These are phyloP conservation scores for Ceratocystis harringtonii DNA, from an alignment of 2,329 filamentous ascomycete genomes.

Conservation along the genomic window DNA sequence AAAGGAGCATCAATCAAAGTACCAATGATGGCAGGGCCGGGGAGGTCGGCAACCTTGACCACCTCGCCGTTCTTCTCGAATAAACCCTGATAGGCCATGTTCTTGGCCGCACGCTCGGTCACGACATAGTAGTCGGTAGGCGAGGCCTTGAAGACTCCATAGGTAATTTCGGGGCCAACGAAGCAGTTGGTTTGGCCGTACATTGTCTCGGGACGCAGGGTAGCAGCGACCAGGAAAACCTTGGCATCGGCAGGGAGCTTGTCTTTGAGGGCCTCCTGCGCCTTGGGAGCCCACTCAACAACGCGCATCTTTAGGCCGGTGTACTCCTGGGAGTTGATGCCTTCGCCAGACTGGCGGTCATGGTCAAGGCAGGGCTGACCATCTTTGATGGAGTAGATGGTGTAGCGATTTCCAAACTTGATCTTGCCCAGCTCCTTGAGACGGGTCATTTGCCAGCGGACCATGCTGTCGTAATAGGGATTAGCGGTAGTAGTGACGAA, in stretches of 20 bases:
- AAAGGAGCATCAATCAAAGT: conserved; percentile 83
- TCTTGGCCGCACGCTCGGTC: conserved; percentile 73
- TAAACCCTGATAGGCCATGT: conserved; percentile 90
- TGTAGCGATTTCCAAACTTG: conserved; percentile 84
- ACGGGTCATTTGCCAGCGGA: conserved; percentile 93
- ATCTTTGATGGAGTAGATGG: conserved; percentile 77
- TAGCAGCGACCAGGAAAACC: conserved; percentile 83
- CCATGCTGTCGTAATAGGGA: conserved; percentile 89
- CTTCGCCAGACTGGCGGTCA: conserved; percentile 33
- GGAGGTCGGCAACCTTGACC: conserved; percentile 58
- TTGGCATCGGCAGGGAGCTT: conserved; percentile 67
- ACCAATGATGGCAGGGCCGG: conserved; percentile 69
- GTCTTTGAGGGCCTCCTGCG: conserved; percentile 53
- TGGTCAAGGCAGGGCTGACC: conserved; percentile 35
- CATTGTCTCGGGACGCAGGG: conserved; percentile 92
- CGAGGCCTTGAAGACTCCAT: conserved; percentile 71
- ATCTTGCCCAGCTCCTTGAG: conserved; percentile 83
- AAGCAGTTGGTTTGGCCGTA: conserved; percentile 96
- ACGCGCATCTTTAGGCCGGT: conserved; percentile 83
- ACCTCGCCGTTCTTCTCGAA: conserved; percentile 64
- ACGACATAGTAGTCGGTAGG: conserved; percentile 71
- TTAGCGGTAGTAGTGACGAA: conserved; percentile 95
- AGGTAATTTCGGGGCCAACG: conserved; percentile 75
- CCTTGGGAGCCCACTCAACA: conserved; percentile 70
- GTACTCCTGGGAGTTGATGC: conserved; percentile 71